A percentile compares a stretch with the other conserved stretches of the same genome.
Conservation (phyloP, 305 asterid species). For the Lippia alba region DNA sequence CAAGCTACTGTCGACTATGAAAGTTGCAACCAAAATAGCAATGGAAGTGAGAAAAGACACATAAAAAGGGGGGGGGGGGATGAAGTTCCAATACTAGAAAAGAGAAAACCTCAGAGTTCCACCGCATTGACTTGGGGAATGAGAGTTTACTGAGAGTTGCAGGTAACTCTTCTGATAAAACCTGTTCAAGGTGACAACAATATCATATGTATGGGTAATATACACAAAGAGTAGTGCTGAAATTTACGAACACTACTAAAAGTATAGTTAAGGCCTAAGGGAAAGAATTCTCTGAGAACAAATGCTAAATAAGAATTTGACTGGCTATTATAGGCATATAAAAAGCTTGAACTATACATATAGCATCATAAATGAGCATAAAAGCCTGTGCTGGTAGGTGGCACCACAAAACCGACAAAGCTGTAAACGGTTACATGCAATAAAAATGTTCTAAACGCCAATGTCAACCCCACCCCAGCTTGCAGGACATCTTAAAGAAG, state of each 20-base stretch:
- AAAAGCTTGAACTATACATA: slow-evolving; percentile 9
- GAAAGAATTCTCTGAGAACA: slow-evolving; percentile 17
- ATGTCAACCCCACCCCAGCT: slow-evolving; percentile 11
- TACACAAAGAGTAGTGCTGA: slow-evolving; percentile 11
- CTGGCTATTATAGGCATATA: slow-evolving; percentile 9
- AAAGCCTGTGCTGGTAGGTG: background rate
- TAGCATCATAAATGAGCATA: slow-evolving; percentile 4
- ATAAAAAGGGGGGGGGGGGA: slow-evolving; percentile 12
- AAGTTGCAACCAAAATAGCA: slow-evolving; percentile 9
- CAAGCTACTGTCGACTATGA: slow-evolving; percentile 9
- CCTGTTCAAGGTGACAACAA: slow-evolving; percentile 54
- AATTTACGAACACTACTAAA: slow-evolving; percentile 5
- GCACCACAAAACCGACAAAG: slow-evolving; percentile 1
- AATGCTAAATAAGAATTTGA: slow-evolving; percentile 19
- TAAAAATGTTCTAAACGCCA: slow-evolving; percentile 11
- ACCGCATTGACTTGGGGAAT: slow-evolving; percentile 92
- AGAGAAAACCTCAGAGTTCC: slow-evolving; percentile 91
- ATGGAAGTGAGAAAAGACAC: slow-evolving; percentile 16
- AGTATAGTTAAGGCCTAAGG: background rate
- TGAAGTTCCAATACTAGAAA: slow-evolving; percentile 30
- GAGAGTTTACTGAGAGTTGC: slow-evolving; percentile 68
- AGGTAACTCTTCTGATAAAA: slow-evolving; percentile 88
- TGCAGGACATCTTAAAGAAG: slow-evolving; percentile 23
- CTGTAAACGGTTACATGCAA: slow-evolving; percentile 17
- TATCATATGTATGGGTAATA: slow-evolving; percentile 30